Evolutionary conservation across 2,329 filamentous ascomycete genomes (phyloP).

Genomic region (Madurella mycetomatis): DNA sequence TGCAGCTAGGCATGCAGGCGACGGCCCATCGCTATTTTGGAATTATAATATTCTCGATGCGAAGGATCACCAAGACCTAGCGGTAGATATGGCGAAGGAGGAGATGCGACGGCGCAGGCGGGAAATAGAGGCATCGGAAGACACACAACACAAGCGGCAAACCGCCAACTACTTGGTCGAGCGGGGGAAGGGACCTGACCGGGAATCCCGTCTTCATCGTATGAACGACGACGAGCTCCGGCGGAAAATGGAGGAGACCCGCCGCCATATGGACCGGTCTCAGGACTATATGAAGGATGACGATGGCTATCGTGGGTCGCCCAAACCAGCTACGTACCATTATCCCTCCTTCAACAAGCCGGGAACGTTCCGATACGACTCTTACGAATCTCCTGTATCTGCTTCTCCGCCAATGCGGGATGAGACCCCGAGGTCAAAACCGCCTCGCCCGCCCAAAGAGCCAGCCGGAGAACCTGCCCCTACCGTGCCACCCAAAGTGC

Average conservation of each 20-base stretch:
- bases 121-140: constrained; percentile 52
- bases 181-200: constrained; percentile 28
- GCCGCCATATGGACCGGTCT: constrained; percentile 42
- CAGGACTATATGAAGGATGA: constrained; percentile 24
- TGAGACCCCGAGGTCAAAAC: constrained; percentile 17
- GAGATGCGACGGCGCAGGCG: constrained; percentile 66
- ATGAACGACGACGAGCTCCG: constrained; percentile 43
- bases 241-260: constrained; percentile 50
- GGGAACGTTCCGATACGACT: constrained; percentile 43
- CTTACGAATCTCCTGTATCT: constrained; percentile 38
- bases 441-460: constrained; percentile 36
- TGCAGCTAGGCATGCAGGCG: constrained; percentile 42
- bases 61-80: constrained; percentile 67
- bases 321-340: constrained; percentile 37
- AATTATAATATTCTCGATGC: constrained; percentile 60
- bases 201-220: constrained; percentile 5
- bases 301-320: constrained; percentile 21
- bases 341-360: constrained; percentile 57
- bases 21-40: constrained; percentile 57
- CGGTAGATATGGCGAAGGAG: constrained; percentile 68
- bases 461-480: constrained; percentile 23
- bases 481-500: constrained; percentile 33
- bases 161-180: constrained; percentile 42
- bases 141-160: constrained; percentile 54
- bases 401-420: constrained; percentile 30